Percentiles rank a stretch among this genome's conserved stretches.
These are phyloP conservation scores for Stenogyne calaminthoides DNA, from an alignment of 305 asterid species.

Conservation along the genomic window DNA sequence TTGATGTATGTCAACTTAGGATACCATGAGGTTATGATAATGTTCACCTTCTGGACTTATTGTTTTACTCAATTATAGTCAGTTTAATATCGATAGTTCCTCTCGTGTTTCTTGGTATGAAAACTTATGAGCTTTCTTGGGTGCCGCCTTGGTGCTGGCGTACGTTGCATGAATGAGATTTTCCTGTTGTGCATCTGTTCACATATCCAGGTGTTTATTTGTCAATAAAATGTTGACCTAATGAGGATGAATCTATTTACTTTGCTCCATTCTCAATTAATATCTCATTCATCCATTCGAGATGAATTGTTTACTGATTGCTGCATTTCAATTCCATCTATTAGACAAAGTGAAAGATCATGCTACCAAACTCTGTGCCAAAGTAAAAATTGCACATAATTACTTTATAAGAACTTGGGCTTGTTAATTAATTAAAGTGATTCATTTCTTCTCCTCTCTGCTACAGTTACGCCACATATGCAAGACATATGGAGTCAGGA, in stretches of 20 bases:
- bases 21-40: constrained; percentile 13
- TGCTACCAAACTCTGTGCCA: neutral
- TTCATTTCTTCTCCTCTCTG: constrained; percentile 29
- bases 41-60: constrained; percentile 18
- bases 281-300: neutral
- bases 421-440: constrained; percentile 16
- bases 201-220: neutral
- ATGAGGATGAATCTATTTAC: constrained; percentile 2
- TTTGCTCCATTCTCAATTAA: neutral
- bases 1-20: constrained; percentile 9
- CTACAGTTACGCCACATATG: constrained; percentile 82
- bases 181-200: neutral
- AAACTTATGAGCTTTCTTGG: neutral
- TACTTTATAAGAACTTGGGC: constrained; percentile 6
- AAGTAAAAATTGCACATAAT: neutral
- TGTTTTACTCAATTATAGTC: neutral
- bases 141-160: neutral
- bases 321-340: neutral
- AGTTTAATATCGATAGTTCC: neutral
- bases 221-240: constrained; percentile 9
- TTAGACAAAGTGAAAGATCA: constrained; percentile 1
- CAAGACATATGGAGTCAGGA: constrained; percentile 75
- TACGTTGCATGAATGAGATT: constrained; percentile 3
- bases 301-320: neutral
- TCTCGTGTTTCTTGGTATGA: constrained; percentile 19